phyloP scores from a whole-genome alignment of 2,329 filamentous ascomycete species.

The Trichoderma lentiforme region DNA sequence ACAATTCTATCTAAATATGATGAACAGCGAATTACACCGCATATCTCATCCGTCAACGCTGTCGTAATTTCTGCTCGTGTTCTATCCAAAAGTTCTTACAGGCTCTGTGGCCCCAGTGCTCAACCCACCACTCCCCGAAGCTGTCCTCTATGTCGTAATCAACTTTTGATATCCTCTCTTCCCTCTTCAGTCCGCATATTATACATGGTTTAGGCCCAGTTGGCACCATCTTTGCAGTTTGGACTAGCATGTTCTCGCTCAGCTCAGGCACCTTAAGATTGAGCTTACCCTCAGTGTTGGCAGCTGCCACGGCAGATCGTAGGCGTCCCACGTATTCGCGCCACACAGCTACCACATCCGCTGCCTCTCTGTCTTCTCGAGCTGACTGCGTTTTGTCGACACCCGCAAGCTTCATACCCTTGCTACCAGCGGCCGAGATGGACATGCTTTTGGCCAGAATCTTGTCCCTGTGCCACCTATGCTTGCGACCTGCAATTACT shows the following conservation, averaged over 20 bases:
- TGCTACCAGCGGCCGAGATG: constrained; percentile 72
- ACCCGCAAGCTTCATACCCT: constrained; percentile 87
- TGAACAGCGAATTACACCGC: no score
- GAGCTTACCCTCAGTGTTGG: constrained; percentile 56
- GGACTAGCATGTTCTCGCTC: constrained; percentile 63
- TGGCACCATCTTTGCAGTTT: constrained; percentile 67
- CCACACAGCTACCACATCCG: constrained; percentile 74
- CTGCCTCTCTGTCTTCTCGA: constrained; percentile 80
- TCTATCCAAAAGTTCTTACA: constrained; percentile 85
- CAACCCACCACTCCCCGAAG: constrained; percentile 95
- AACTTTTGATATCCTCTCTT: constrained; percentile 74
- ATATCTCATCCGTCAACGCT: constrained; percentile 46
- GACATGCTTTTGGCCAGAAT: constrained; percentile 83
- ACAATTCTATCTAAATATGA: background rate
- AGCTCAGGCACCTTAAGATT: constrained; percentile 66
- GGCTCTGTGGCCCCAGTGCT: constrained; percentile 77
- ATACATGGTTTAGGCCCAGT: constrained; percentile 74
- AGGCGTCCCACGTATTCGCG: constrained; percentile 71
- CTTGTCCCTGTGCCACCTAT: constrained; percentile 87
- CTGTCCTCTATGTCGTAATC: constrained; percentile 80
- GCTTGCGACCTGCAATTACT: constrained; percentile 77
- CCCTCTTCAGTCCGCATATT: constrained; percentile 82
- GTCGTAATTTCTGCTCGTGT: constrained; percentile 66
- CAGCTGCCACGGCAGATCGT: constrained; percentile 66
- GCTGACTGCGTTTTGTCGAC: constrained; percentile 79